Evolutionary conservation across 78 protist genomes (phyloP).

Genomic region (Dictyostelium discoideum): DNA sequence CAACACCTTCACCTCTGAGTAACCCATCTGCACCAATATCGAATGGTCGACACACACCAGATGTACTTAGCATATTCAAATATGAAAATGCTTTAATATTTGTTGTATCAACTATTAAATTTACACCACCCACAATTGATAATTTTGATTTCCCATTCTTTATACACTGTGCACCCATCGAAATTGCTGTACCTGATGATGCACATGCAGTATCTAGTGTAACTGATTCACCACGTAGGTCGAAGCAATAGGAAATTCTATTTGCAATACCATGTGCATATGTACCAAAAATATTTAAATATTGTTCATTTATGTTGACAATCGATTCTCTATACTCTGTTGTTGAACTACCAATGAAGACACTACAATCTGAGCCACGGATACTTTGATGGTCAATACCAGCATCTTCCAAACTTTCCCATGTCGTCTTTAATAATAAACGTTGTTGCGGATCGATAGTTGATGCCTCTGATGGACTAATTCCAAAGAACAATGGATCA

Average conservation of each 20-base stretch:
- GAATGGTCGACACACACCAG: slow-evolving; percentile 79
- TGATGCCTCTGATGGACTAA: slow-evolving; percentile 70
- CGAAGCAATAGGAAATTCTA: slow-evolving; percentile 10
- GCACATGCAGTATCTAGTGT: slow-evolving; percentile 94
- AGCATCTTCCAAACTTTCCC: slow-evolving; percentile 73
- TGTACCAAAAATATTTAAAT: not conserved
- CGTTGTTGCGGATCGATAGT: slow-evolving; percentile 90
- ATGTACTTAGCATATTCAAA: not conserved
- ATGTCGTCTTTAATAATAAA: slow-evolving; percentile 39
- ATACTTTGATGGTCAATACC: slow-evolving; percentile 12
- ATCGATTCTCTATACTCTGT: not conserved
- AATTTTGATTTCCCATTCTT: slow-evolving; percentile 5
- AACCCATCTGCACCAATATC: slow-evolving; percentile 89
- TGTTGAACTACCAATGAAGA: slow-evolving; percentile 39
- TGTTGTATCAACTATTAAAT: not conserved
- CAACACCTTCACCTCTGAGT: slow-evolving; percentile 88
- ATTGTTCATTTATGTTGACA: not conserved
- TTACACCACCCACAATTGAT: slow-evolving; percentile 62
- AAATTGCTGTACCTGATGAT: slow-evolving; percentile 77
- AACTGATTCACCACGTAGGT: slow-evolving; percentile 81
- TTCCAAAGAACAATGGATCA: slow-evolving; percentile 76
- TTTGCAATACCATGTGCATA: not conserved
- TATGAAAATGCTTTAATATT: slow-evolving; percentile 2
- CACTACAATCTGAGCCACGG: slow-evolving; percentile 46
- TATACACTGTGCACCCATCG: slow-evolving; percentile 44